Evolutionary conservation across 805 yeast genomes (phyloP), one percentile per base, ranked within the genome.

Genomic region (Ogataea nonfermentans): DNA sequence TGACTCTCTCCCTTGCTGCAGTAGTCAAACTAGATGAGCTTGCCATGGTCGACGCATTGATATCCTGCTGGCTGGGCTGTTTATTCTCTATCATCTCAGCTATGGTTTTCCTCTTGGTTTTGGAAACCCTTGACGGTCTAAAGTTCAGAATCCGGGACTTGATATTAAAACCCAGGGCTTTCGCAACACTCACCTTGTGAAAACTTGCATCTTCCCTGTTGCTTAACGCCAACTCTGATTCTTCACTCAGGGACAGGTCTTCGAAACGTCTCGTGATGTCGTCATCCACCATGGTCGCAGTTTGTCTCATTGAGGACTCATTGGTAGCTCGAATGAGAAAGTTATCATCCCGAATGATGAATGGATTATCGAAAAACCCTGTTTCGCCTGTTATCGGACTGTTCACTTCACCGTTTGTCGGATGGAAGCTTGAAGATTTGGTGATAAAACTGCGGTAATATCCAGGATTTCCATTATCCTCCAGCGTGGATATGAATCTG

Each of bases 101-200:
- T 5, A 33, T 23, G 9, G 27, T 17, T 11, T 44, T 37, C 10
- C 43, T 41, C 33, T 33, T 43, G 6, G 40, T 15, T 15, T 30
- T 46, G 6, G 49, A 24, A 9, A 47, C 39, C 30, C 41, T 55
- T 6, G 46, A 35, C 2, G 63, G 58, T n/a, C 44, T 55, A 14
- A 61, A 60, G 22, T 56, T 64, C 27, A 74, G 57, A 1, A 78
- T 76, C 28, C 77, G 57, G 12, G 68, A 57, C 5, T 55, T 56
- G 4, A 60, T 48, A n/a, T 53, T 56, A 37, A 74, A 65, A 3
- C 77, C 74, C 24, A 78, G 56, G 0, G 81, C 81, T 23, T 64
- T 68, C 1, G 81, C 79, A 11, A 78, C 70, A 13, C 58, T 56
- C 5, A 61, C 66, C 30, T 66, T 57, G 32, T 68, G 71, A 12